Percentiles rank a stretch among this genome's conserved stretches.
These are phyloP conservation scores for Tricholoma matsutake DNA, from an alignment of 768 basidiomycete genomes.

Conservation along the genomic window DNA sequence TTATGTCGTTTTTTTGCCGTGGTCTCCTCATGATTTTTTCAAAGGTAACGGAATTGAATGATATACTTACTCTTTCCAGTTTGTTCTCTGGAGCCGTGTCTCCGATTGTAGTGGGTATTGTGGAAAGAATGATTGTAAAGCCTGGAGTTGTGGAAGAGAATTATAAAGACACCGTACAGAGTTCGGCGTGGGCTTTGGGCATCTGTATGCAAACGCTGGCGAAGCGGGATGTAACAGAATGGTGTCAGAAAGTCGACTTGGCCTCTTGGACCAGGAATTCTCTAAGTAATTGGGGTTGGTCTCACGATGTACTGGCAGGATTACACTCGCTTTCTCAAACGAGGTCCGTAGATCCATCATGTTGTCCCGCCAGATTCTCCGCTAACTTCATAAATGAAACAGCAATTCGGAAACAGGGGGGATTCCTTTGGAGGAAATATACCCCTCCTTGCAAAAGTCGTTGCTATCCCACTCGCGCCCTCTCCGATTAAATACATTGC, in stretches of 20 bases:
- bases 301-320: constrained; percentile 51
- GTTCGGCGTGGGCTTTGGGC: constrained; percentile 56
- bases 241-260: constrained; percentile 47
- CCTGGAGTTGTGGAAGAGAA: constrained; percentile 18
- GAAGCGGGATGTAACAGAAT: constrained; percentile 39
- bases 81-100: constrained; percentile 48
- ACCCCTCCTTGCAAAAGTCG: constrained; percentile 46
- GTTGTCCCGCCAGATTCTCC: not conserved
- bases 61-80: constrained; percentile 50
- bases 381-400: not conserved
- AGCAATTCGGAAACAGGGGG: constrained; percentile 24
- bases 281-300: constrained; percentile 55
- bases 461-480: constrained; percentile 71
- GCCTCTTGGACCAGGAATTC: constrained; percentile 44
- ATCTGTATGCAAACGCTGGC: constrained; percentile 55
- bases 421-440: constrained; percentile 46
- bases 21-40: not conserved
- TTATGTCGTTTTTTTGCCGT: constrained; percentile 1
- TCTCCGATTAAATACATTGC: constrained; percentile 62
- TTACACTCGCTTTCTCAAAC: constrained; percentile 45
- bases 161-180: constrained; percentile 28
- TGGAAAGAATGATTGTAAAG: constrained; percentile 37
- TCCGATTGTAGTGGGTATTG: constrained; percentile 39
- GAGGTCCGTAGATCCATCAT: constrained; percentile 35
- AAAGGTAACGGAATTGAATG: constrained; percentile 50